Percentiles rank a stretch among this genome's conserved stretches.
Conservation (phyloP, 331 rosid genomes). For the Phaseolus coccineus region DNA sequence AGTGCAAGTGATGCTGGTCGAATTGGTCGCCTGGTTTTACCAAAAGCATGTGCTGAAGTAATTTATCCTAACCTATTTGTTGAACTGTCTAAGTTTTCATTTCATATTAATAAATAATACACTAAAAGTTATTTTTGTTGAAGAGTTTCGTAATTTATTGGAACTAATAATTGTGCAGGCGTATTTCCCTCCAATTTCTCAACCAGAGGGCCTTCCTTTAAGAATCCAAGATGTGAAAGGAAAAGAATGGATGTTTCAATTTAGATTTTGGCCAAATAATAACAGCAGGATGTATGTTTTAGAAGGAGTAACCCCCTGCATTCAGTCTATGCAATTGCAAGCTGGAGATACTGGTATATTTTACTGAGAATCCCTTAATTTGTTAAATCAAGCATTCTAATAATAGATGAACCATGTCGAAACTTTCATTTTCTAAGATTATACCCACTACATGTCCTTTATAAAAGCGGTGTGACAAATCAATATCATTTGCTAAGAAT, state of each 20-base stretch:
- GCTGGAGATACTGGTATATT: constrained; percentile 98
- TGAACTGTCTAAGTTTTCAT: constrained; percentile 37
- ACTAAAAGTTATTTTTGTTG: constrained; percentile 5
- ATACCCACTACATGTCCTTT: background rate
- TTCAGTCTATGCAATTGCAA: constrained; percentile 99
- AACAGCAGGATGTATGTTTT: constrained; percentile 99
- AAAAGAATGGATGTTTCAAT: constrained; percentile 99
- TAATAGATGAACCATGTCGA: constrained; percentile 19
- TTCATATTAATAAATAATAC: constrained; percentile 24
- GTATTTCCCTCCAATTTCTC: constrained; percentile 98
- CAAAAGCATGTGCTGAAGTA: constrained; percentile 99
- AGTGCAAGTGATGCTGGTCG: constrained; percentile 99
- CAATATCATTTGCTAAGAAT: background rate
- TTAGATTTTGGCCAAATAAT: constrained; percentile 99
- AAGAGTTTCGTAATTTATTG: constrained; percentile 22
- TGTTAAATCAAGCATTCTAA: constrained; percentile 31
- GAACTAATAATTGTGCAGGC: constrained; percentile 71
- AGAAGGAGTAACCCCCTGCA: constrained; percentile 99
- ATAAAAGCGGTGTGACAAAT: background rate
- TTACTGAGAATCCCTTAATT: constrained; percentile 30
- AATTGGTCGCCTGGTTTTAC: constrained; percentile 97
- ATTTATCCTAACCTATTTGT: constrained; percentile 41
- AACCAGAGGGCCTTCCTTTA: constrained; percentile 98
- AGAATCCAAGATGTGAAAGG: constrained; percentile 98
- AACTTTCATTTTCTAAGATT: constrained; percentile 13